Percentiles rank a stretch among this genome's conserved stretches.
Conservation (phyloP, 352 stramenopile species). For the Phytophthora boehmeriae region DNA sequence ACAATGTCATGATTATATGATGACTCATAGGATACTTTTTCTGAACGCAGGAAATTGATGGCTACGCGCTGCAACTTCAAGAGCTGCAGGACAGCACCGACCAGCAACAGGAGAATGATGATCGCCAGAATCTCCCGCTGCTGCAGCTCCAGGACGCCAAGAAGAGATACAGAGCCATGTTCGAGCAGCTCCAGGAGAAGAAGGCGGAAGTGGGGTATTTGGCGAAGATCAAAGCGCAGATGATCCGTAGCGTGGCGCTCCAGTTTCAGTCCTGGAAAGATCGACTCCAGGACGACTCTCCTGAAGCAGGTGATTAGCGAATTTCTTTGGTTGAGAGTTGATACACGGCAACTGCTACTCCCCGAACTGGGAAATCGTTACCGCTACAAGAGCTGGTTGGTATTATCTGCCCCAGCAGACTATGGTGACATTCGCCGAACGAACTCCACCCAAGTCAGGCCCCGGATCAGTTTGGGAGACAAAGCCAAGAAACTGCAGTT, state of each 20-base stretch:
- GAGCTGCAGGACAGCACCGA: constrained; percentile 20
- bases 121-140: constrained; percentile 25
- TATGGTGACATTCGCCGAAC: too few relatives aligned
- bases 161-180: constrained; percentile 53
- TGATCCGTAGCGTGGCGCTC: constrained; percentile 58
- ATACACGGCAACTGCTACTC: too few relatives aligned
- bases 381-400: too few relatives aligned
- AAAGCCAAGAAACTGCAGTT: not conserved
- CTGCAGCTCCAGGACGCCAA: constrained; percentile 67
- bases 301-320: not conserved
- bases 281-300: constrained; percentile 4
- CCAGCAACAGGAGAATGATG: constrained; percentile 4
- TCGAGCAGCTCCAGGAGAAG: constrained; percentile 57
- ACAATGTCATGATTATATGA: constrained; percentile 15
- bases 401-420: too few relatives aligned
- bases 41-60: constrained; percentile 49
- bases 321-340: too few relatives aligned
- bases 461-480: not conserved
- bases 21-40: constrained; percentile 11
- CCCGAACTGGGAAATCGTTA: too few relatives aligned
- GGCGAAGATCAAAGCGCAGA: constrained; percentile 65
- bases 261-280: constrained; percentile 60
- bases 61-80: constrained; percentile 46
- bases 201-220: constrained; percentile 61
- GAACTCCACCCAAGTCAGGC: too few relatives aligned